A percentile compares a stretch with the other conserved stretches of the same genome.
These are phyloP conservation scores for Ochromonas danica DNA, from an alignment of 108 stramenopile genomes.

Conservation along the genomic window DNA sequence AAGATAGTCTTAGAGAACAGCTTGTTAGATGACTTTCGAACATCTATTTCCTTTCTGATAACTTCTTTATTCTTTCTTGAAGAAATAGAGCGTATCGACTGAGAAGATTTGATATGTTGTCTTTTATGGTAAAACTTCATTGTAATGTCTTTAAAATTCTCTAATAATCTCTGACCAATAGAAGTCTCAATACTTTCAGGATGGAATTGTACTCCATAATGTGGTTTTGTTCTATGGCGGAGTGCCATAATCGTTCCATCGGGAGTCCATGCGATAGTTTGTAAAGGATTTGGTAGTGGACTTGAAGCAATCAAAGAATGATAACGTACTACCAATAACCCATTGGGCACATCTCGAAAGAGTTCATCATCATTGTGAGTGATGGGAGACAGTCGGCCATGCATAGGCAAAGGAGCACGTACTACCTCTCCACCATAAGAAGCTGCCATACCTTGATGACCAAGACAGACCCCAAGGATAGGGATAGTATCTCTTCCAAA, in stretches of 20 bases:
- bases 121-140: conserved; percentile 1
- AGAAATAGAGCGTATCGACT: not conserved
- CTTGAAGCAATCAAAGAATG: conserved; percentile 72
- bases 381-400: conserved; percentile 74
- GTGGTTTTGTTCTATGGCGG: conserved; percentile 67
- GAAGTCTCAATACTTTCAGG: conserved; percentile 84
- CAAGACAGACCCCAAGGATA: conserved; percentile 85
- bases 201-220: conserved; percentile 92
- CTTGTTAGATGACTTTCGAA: no score
- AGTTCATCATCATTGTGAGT: conserved; percentile 42
- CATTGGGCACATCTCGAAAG: conserved; percentile 45
- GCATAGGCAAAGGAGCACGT: conserved; percentile 68
- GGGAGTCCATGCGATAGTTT: not conserved
- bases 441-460: conserved; percentile 80
- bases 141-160: conserved; percentile 11
- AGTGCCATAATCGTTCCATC: conserved; percentile 63
- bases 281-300: conserved; percentile 12
- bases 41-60: no score
- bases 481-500: conserved; percentile 60
- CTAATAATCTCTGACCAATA: conserved; percentile 4
- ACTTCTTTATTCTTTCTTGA: not conserved
- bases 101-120: not conserved
- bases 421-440: conserved; percentile 58
- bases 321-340: conserved; percentile 80
- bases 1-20: no score